Conservation (phyloP, 805 yeast species). For the Nakazawaea laoshanensis region DNA sequence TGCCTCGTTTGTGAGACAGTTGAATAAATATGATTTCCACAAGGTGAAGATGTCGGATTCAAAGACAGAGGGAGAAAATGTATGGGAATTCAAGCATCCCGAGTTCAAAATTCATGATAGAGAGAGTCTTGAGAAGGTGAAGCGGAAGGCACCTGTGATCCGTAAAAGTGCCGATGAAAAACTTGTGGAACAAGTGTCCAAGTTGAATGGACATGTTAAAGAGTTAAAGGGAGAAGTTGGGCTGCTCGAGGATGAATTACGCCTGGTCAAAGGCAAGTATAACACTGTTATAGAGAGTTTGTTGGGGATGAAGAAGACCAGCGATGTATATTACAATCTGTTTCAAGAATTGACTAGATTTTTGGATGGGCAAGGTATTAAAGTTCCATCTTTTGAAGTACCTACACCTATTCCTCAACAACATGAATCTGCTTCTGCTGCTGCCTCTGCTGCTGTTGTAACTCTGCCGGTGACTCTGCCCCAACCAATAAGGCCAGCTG, state of each 20-base stretch:
- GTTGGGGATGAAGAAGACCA: conserved; percentile 43
- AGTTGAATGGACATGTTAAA: conserved; percentile 20
- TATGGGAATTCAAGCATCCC: conserved; percentile 96
- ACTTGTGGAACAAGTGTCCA: conserved; percentile 20
- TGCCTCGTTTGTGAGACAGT: conserved; percentile 89
- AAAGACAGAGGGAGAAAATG: conserved; percentile 54
- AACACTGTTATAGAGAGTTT: conserved; percentile 57
- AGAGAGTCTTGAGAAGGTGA: conserved; percentile 79
- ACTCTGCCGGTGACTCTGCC: background rate
- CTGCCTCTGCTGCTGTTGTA: background rate
- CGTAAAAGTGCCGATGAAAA: conserved; percentile 27
- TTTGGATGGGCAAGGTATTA: conserved; percentile 51
- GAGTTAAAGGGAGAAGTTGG: conserved; percentile 24
- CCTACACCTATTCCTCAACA: conserved; percentile 30
- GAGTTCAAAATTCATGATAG: conserved; percentile 70
- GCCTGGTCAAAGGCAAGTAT: conserved; percentile 44
- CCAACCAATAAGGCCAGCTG: conserved; percentile 19
- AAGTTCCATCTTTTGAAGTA: conserved; percentile 55
- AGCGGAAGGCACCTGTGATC: conserved; percentile 64
- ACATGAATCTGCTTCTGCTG: conserved; percentile 12
- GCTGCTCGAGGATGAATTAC: conserved; percentile 25
- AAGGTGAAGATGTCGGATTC: conserved; percentile 66
- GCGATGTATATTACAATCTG: conserved; percentile 48
- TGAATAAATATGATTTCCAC: conserved; percentile 96
- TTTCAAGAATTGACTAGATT: conserved; percentile 41